Evolutionary conservation across 164 flowering plant genomes (phyloP).

Genomic region (Taxillus chinensis): DNA sequence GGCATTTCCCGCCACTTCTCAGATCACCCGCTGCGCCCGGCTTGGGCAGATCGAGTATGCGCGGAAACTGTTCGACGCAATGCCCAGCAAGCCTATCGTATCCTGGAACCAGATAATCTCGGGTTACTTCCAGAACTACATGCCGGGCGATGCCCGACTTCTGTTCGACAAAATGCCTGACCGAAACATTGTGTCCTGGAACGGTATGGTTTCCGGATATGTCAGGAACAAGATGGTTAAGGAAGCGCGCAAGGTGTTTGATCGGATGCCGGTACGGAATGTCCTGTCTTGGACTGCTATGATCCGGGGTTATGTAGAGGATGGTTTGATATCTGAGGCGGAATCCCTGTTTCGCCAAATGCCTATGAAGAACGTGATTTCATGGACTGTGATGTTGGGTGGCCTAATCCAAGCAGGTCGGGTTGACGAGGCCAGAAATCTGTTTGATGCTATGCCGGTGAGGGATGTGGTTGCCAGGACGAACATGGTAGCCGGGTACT

Average conservation of each 20-base stretch:
- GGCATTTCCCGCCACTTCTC: conserved; percentile 19
- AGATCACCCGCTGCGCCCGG: conserved; percentile 34
- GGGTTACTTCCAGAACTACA: conserved; percentile 45
- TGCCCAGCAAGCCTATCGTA: conserved; percentile 26
- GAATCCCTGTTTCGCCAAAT: conserved; percentile 50
- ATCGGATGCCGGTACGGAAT: conserved; percentile 52
- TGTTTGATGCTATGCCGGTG: conserved; percentile 57
- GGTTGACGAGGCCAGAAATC: conserved; percentile 49
- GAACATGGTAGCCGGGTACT: conserved; percentile 62
- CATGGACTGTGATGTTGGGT: conserved; percentile 77
- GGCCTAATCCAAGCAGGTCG: conserved; percentile 53
- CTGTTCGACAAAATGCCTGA: conserved; percentile 61
- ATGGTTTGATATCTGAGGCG: conserved; percentile 46
- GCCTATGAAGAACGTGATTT: conserved; percentile 73
- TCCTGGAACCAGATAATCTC: conserved; percentile 64
- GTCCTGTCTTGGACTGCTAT: conserved; percentile 73
- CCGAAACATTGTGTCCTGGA: conserved; percentile 55
- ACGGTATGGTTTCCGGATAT: conserved; percentile 59
- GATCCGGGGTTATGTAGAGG: conserved; percentile 58
- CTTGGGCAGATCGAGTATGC: conserved; percentile 48
- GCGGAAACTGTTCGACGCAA: conserved; percentile 42
- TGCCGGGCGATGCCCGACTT: conserved; percentile 32
- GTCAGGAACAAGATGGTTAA: conserved; percentile 41
- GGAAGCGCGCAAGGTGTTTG: conserved; percentile 50
- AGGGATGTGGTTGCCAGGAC: conserved; percentile 74